Evolutionary conservation across 192 early-diverging fungal species (phyloP).

Genomic region (Rhizophlyctis rosea): DNA sequence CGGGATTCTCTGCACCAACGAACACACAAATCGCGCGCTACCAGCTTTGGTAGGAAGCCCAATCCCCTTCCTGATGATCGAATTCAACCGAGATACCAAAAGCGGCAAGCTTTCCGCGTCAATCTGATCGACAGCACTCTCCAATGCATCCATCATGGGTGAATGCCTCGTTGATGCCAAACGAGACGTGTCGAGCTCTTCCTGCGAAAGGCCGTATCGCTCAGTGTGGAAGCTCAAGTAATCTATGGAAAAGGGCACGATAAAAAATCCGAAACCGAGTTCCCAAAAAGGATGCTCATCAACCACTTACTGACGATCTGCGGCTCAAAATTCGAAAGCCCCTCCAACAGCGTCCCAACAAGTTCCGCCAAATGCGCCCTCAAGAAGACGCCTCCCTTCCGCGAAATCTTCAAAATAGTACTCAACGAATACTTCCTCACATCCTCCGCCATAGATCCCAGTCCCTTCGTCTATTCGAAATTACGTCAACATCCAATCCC

Average conservation of each 20-base stretch:
- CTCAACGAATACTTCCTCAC: slow-evolving; percentile 79
- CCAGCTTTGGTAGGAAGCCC: slow-evolving; percentile 92
- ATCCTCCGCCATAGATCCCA: slow-evolving; percentile 79
- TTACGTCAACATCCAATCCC: background rate
- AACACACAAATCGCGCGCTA: slow-evolving; percentile 77
- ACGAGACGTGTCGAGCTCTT: slow-evolving; percentile 80
- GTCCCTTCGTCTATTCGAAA: slow-evolving; percentile 47
- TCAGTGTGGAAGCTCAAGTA: slow-evolving; percentile 90
- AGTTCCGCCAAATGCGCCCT: slow-evolving; percentile 71
- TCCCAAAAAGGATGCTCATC: background rate
- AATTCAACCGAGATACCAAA: slow-evolving; percentile 65
- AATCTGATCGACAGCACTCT: slow-evolving; percentile 72
- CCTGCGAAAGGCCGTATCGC: slow-evolving; percentile 78
- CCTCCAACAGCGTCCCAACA: slow-evolving; percentile 76
- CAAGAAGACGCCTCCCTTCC: slow-evolving; percentile 69
- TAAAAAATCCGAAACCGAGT: slow-evolving; percentile 1
- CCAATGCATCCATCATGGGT: slow-evolving; percentile 93
- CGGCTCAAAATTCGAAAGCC: slow-evolving; percentile 73
- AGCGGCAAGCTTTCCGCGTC: slow-evolving; percentile 63
- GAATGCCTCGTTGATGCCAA: slow-evolving; percentile 79
- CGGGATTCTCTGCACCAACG: slow-evolving; percentile 70
- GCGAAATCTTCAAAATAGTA: slow-evolving; percentile 80
- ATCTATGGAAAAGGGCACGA: slow-evolving; percentile 38
- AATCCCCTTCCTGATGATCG: slow-evolving; percentile 75
- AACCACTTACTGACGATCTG: slow-evolving; percentile 54